These are phyloP conservation scores for Obelidium mucronatum DNA, from an alignment of 192 early-diverging fungal genomes.

Conservation along the genomic window DNA sequence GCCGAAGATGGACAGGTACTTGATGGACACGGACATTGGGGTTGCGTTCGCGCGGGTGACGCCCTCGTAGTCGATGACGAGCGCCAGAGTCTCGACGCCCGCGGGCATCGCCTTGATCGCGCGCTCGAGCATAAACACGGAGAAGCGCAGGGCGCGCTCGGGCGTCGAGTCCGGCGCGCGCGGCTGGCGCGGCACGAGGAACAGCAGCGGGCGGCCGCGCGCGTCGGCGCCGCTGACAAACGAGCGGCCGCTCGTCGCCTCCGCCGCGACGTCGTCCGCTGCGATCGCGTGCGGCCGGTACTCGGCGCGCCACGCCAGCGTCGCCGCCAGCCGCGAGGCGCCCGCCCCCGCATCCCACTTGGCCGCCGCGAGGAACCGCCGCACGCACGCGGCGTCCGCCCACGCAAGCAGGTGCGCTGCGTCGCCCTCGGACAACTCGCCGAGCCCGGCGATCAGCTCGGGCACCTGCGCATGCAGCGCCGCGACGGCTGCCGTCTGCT, in stretches of 20 bases:
- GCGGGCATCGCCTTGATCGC: constrained; percentile 73
- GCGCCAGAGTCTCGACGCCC: constrained; percentile 76
- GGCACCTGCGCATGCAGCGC: not conserved
- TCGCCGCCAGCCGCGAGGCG: constrained; percentile 67
- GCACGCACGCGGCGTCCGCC: constrained; percentile 56
- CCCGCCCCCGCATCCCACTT: constrained; percentile 74
- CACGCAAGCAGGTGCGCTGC: constrained; percentile 10
- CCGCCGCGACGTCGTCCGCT: constrained; percentile 72
- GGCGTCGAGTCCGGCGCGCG: constrained; percentile 60
- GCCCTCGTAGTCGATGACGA: constrained; percentile 86
- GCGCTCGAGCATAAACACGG: constrained; percentile 79
- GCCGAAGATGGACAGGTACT: constrained; percentile 76
- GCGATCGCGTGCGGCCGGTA: constrained; percentile 75
- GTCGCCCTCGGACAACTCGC: not conserved
- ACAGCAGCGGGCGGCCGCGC: constrained; percentile 65
- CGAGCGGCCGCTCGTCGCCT: constrained; percentile 68
- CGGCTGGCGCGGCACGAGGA: constrained; percentile 60
- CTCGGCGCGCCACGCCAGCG: constrained; percentile 78
- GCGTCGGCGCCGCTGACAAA: constrained; percentile 63
- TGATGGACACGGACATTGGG: constrained; percentile 45
- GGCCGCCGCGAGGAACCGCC: constrained; percentile 72
- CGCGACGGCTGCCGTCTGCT: not conserved
- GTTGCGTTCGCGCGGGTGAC: constrained; percentile 75
- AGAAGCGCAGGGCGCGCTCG: constrained; percentile 71
- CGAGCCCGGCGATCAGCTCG: not conserved